Evolutionary conservation across 2,329 filamentous ascomycete genomes (phyloP).

Genomic region (Leptosphaerulina australis): DNA sequence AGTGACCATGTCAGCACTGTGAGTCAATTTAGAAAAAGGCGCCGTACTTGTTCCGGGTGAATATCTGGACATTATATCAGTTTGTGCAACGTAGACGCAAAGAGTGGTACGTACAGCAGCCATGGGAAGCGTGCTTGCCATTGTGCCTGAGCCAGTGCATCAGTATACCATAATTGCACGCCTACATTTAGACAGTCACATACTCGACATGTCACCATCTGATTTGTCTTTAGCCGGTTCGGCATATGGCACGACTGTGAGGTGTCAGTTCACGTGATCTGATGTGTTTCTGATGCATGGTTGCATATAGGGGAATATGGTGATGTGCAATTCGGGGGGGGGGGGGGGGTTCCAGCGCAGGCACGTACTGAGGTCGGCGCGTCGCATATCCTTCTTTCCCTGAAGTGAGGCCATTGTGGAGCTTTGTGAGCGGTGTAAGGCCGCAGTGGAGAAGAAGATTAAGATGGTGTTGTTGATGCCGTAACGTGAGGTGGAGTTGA

Average conservation of each 20-base stretch:
- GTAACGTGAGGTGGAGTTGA: conserved; percentile 12
- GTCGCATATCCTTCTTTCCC: conserved; percentile 72
- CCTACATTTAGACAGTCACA: conserved; percentile 28
- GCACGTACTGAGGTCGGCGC: conserved; percentile 71
- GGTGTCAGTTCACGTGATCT: conserved; percentile 40
- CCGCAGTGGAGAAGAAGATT: conserved; percentile 24
- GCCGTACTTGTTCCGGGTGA: conserved; percentile 81
- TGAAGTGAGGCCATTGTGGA: conserved; percentile 63
- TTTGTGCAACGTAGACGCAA: conserved; percentile 26
- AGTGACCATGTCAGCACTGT: conserved; percentile 25
- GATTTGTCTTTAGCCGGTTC: conserved; percentile 71
- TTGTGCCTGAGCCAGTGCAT: conserved; percentile 55
- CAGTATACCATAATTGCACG: conserved; percentile 4
- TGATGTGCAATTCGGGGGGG: conserved; percentile 5
- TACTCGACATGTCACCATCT: conserved; percentile 73
- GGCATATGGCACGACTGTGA: conserved; percentile 83
- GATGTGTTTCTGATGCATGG: conserved; percentile 9
- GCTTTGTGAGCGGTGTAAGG: conserved; percentile 22
- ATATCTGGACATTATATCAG: conserved; percentile 65
- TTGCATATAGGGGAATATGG: conserved; percentile 13
- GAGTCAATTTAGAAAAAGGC: conserved; percentile 12
- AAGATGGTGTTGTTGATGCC: conserved; percentile 19
- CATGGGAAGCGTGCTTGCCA: conserved; percentile 87
- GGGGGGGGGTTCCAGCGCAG: too few relatives aligned
- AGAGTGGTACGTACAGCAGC: conserved; percentile 66